Conservation (phyloP, 805 yeast genomes). For the Teunomyces atbi region DNA sequence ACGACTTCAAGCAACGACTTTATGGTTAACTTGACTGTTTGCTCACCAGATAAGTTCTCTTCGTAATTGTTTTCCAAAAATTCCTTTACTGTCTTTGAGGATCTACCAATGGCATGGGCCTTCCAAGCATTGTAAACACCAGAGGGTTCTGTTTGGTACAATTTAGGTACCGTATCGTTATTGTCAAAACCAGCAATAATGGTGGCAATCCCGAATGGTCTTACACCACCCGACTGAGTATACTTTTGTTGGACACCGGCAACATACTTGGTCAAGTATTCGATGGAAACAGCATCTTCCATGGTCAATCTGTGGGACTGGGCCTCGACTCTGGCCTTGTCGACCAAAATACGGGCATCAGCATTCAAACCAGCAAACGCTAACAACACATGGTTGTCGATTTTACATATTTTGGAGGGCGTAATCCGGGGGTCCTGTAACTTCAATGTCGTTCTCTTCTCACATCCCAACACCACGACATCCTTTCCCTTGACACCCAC, state of each 20-base stretch:
- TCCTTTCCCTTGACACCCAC: constrained; percentile 92
- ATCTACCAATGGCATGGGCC: constrained; percentile 95
- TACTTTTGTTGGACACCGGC: constrained; percentile 98
- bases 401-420: constrained; percentile 87
- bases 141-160: constrained; percentile 95
- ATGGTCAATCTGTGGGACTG: constrained; percentile 91
- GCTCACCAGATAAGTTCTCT: constrained; percentile 61
- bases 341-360: constrained; percentile 93
- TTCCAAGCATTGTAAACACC: constrained; percentile 98
- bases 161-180: constrained; percentile 73
- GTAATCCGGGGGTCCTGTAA: constrained; percentile 96
- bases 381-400: constrained; percentile 86
- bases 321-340: constrained; percentile 94
- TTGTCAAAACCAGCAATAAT: constrained; percentile 94
- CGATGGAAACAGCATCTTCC: constrained; percentile 90
- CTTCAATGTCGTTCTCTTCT: constrained; percentile 90
- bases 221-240: constrained; percentile 97
- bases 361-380: constrained; percentile 98
- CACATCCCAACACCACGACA: constrained; percentile 93
- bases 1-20: constrained; percentile 92
- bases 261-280: constrained; percentile 87
- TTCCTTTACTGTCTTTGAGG: constrained; percentile 92
- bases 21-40: constrained; percentile 76
- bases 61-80: constrained; percentile 85
- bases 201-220: constrained; percentile 97